Conservation (phyloP, 2,329 filamentous ascomycete species). For the Apiospora koreana region DNA sequence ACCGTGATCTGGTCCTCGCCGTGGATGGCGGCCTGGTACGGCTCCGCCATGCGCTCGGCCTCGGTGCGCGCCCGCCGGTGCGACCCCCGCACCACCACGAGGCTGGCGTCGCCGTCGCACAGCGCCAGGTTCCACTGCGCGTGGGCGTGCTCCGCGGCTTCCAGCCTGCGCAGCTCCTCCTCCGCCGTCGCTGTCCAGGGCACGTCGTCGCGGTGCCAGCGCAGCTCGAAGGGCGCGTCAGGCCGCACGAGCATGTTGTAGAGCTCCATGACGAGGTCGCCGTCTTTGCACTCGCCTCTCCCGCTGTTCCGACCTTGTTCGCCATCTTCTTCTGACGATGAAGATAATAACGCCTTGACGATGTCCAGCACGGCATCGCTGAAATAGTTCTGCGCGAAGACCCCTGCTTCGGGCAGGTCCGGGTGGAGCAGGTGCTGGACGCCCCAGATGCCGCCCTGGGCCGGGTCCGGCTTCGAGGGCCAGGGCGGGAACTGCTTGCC, state of each 20-base stretch:
- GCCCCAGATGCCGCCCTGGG: slow-evolving; percentile 76
- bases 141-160: slow-evolving; percentile 61
- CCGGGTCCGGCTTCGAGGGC: slow-evolving; percentile 49
- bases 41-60: slow-evolving; percentile 65
- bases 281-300: slow-evolving; percentile 43
- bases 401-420: slow-evolving; percentile 58
- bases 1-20: slow-evolving; percentile 61
- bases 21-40: slow-evolving; percentile 62
- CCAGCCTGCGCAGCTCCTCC: slow-evolving; percentile 66
- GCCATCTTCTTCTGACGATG: not conserved
- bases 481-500: slow-evolving; percentile 92
- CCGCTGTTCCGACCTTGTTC: not conserved
- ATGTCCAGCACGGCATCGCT: slow-evolving; percentile 62
- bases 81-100: slow-evolving; percentile 77
- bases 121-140: slow-evolving; percentile 88
- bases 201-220: slow-evolving; percentile 88
- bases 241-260: slow-evolving; percentile 85
- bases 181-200: slow-evolving; percentile 62
- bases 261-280: slow-evolving; percentile 79
- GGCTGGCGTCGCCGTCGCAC: slow-evolving; percentile 65
- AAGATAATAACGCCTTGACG: slow-evolving; percentile 62
- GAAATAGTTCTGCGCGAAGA: slow-evolving; percentile 74
- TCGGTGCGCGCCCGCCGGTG: slow-evolving; percentile 72
- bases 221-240: slow-evolving; percentile 67
- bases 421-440: slow-evolving; percentile 85